Evolutionary conservation across 306 rosid species (phyloP), one percentile per base, ranked within the genome.

Genomic region (Corylus americana): DNA sequence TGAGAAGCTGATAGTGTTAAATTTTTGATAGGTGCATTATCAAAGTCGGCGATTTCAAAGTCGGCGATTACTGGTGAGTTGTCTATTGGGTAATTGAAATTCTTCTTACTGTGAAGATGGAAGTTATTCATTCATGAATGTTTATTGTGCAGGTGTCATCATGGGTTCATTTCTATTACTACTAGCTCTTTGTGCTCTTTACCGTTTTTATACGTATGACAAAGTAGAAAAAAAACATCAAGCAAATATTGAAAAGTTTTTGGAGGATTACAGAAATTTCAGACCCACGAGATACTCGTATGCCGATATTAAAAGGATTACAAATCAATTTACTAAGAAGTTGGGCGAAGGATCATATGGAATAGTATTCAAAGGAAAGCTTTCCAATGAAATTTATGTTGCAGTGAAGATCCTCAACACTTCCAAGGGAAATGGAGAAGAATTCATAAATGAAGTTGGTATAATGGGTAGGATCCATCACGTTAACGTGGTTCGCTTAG

Each of bases 291-390:
- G 88, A 50, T 88, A 83, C 37, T 61, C 91, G 2, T 88, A 86
- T 5, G 54, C 50, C 4, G 86, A 84, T 67, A 82, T 87, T 0
- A 80, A 80, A 61, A 64, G 85, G 80, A 88, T 88, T 37, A 85
- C 89, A 27, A 70, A 76, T 12, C 61, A 76, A 2, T 85, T 88
- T 31, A 11, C 7, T 48, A 74, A 85, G 42, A 85, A 77, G 73
- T 64, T 87, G 67, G 90, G 90, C 1, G 20, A 87, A 66, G 88
- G 87, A 59, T 79, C 87, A 20, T 83, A 74, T 72, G 91, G 91
- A 35, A 72, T 70, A 8, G 87, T 87, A 8, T 87, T 22, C 51
- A 82, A 82, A 74, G 87, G 85, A 70, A 64, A 37, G 16, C 69
- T 85, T 62, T 87, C 85, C 0, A 82, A 61, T 11, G 76, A 76